Evolutionary conservation across 2,329 filamentous ascomycete genomes (phyloP).

Genomic region (Blastomyces silverae): DNA sequence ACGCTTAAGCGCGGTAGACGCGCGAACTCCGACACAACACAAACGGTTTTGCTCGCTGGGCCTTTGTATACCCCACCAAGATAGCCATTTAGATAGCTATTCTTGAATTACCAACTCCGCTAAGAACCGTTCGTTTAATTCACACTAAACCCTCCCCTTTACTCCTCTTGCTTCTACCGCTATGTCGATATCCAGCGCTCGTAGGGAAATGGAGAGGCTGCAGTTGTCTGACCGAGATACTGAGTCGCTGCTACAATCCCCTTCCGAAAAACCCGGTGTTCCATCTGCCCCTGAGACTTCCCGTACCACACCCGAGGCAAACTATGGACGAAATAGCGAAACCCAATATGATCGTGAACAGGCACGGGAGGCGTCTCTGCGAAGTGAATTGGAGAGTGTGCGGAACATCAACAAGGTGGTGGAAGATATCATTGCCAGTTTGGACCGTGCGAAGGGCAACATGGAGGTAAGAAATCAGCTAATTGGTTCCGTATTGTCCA

Average conservation of each 20-base stretch:
- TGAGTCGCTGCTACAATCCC: conserved; percentile 54
- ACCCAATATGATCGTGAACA: conserved; percentile 58
- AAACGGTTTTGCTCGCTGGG: not conserved
- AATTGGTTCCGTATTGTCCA: conserved; percentile 16
- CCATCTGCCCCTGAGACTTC: conserved; percentile 36
- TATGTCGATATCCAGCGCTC: conserved; percentile 18
- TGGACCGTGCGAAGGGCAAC: conserved; percentile 44
- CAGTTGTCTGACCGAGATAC: conserved; percentile 41
- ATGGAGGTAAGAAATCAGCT: conserved; percentile 39
- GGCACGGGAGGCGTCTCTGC: conserved; percentile 65
- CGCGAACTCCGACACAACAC: not conserved
- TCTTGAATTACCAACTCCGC: not conserved
- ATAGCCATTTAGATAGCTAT: not conserved
- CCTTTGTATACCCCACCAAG: not conserved
- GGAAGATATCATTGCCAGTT: conserved; percentile 50
- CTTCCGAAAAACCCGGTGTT: conserved; percentile 37
- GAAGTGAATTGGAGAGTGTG: conserved; percentile 73
- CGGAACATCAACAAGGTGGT: conserved; percentile 82
- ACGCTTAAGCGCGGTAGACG: conserved; percentile 8
- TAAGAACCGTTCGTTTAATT: not conserved
- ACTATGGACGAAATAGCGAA: conserved; percentile 42
- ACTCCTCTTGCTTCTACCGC: not conserved
- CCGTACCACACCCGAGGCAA: conserved; percentile 26
- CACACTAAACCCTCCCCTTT: not conserved
- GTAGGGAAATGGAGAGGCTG: conserved; percentile 19